These are phyloP conservation scores for Cryphonectria naterciae DNA, from an alignment of 2,329 filamentous ascomycete species.

Conservation along the genomic window DNA sequence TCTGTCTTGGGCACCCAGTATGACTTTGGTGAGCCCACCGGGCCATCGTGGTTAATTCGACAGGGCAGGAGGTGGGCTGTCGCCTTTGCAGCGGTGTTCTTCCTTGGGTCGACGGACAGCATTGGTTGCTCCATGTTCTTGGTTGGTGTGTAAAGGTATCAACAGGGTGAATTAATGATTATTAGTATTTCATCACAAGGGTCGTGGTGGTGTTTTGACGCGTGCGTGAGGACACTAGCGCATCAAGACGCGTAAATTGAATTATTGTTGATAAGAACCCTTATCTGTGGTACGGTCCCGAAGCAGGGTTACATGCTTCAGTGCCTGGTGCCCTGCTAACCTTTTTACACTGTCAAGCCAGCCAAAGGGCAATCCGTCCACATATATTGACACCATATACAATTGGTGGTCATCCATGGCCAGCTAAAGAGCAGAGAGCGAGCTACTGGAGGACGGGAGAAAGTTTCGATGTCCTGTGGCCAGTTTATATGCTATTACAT, in stretches of 20 bases:
- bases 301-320: neutral
- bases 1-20: slow-evolving; percentile 69
- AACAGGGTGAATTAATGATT: neutral
- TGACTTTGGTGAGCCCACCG: slow-evolving; percentile 62
- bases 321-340: neutral
- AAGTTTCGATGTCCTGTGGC: neutral
- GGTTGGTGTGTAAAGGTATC: neutral
- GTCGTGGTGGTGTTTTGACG: neutral
- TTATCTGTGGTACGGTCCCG: slow-evolving; percentile 10
- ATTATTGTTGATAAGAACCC: slow-evolving; percentile 20
- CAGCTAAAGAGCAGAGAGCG: neutral
- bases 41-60: slow-evolving; percentile 77
- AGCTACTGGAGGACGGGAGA: no score
- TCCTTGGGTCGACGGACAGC: slow-evolving; percentile 42
- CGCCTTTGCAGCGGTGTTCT: slow-evolving; percentile 40
- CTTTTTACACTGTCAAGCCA: neutral
- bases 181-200: neutral
- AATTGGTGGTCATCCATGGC: neutral
- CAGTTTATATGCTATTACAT: neutral
- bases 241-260: slow-evolving; percentile 25
- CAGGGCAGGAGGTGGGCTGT: slow-evolving; percentile 79
- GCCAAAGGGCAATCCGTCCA: neutral
- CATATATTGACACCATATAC: neutral
- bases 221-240: neutral
- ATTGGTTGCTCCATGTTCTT: slow-evolving; percentile 48